Percentiles rank a stretch among this genome's conserved stretches.
phyloP scores from a whole-genome alignment of 306 rosid genomes.

The Vigna reflexopilosa region DNA sequence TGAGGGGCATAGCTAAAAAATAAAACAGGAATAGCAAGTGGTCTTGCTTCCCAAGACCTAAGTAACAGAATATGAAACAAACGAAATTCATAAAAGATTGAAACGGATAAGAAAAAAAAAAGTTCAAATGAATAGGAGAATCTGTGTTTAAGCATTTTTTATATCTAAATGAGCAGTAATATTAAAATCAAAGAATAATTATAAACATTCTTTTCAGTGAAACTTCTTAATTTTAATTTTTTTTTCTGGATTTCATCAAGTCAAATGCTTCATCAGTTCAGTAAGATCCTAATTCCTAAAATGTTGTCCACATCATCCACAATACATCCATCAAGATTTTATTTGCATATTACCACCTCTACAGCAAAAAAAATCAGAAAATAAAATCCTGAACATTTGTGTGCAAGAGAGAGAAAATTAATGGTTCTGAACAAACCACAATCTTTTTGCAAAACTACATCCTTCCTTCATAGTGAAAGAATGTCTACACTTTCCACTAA shows the following conservation, averaged over 20 bases:
- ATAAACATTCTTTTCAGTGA: neutral
- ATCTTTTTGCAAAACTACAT: conserved; percentile 23
- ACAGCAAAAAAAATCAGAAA: conserved; percentile 6
- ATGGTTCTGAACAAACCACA: conserved; percentile 30
- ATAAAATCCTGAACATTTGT: neutral
- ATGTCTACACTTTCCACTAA: conserved; percentile 7
- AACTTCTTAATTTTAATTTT: neutral
- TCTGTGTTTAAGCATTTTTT: neutral
- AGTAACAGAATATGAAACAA: conserved; percentile 7
- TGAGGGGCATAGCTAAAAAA: conserved; percentile 22
- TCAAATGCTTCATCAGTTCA: conserved; percentile 29
- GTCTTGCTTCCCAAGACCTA: neutral
- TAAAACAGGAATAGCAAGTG: neutral
- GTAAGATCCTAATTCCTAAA: neutral
- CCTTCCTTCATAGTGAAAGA: conserved; percentile 3
- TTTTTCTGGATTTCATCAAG: conserved; percentile 27
- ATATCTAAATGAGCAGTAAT: neutral
- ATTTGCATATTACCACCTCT: conserved; percentile 26
- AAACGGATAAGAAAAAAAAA: conserved; percentile 1
- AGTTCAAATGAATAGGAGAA: conserved; percentile 28
- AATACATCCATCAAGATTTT: conserved; percentile 16
- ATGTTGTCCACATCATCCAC: conserved; percentile 24
- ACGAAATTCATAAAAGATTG: conserved; percentile 6
- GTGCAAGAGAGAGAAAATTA: conserved; percentile 15
- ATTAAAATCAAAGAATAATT: neutral